Conservation (phyloP, 1,139 yeast genomes). For the Yamadazyma oceani region DNA sequence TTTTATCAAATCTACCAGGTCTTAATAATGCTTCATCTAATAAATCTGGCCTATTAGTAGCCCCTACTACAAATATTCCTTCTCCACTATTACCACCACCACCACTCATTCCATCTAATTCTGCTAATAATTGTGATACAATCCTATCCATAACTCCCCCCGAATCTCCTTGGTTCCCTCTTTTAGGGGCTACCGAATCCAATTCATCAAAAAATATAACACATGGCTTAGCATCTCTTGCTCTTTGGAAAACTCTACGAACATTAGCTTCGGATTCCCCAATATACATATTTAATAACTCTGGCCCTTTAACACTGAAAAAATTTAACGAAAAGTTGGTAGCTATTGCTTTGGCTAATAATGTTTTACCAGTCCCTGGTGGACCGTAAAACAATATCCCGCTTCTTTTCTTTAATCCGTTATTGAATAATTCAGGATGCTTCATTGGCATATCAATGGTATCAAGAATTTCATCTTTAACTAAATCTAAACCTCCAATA, state of each 20-base stretch:
- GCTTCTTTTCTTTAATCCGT: slow-evolving; percentile 89
- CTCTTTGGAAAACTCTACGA: slow-evolving; percentile 87
- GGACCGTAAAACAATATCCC: slow-evolving; percentile 96
- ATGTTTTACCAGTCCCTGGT: slow-evolving; percentile 96
- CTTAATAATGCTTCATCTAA: slow-evolving; percentile 90
- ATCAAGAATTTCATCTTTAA: slow-evolving; percentile 89
- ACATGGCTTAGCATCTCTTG: slow-evolving; percentile 96
- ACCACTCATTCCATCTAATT: slow-evolving; percentile 91
- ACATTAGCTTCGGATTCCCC: slow-evolving; percentile 99
- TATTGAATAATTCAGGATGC: slow-evolving; percentile 84
- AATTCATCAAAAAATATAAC: slow-evolving; percentile 95
- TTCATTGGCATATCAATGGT: slow-evolving; percentile 95
- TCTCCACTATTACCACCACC: slow-evolving; percentile 54
- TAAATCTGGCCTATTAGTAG: slow-evolving; percentile 93
- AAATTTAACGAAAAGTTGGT: slow-evolving; percentile 91
- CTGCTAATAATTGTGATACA: slow-evolving; percentile 91
- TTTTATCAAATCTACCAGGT: slow-evolving; percentile 95
- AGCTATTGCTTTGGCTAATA: slow-evolving; percentile 94
- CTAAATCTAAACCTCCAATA: slow-evolving; percentile 86
- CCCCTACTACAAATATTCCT: slow-evolving; percentile 96
- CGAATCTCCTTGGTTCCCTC: slow-evolving; percentile 97
- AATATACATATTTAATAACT: slow-evolving; percentile 91
- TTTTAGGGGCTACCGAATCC: slow-evolving; percentile 96
- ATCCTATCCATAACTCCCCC: slow-evolving; percentile 99
- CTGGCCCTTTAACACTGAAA: slow-evolving; percentile 96